Percentiles rank a stretch among this genome's conserved stretches.
Evolutionary conservation across 1,284 basidiomycete genomes (phyloP).

Genomic region (Heterobasidion occidentale): DNA sequence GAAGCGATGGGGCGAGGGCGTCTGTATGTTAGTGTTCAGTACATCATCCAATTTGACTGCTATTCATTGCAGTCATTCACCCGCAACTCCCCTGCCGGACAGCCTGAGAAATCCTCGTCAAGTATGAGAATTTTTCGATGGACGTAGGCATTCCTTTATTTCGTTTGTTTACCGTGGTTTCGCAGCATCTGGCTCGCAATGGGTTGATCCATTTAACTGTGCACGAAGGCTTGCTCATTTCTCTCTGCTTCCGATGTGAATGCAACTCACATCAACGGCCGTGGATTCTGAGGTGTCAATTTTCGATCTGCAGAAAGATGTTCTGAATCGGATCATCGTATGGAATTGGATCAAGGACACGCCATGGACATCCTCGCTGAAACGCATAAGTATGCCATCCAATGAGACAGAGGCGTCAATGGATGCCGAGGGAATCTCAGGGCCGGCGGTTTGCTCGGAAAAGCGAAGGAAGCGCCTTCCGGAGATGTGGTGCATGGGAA

Average conservation of each 20-base stretch:
- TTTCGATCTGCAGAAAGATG: no score
- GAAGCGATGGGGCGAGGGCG: background rate
- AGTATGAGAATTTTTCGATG: background rate
- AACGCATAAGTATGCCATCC: background rate
- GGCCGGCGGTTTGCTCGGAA: background rate
- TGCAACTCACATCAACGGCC: no score
- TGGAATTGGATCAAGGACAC: background rate
- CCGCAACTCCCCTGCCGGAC: background rate
- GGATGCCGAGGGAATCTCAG: background rate
- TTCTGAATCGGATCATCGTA: background rate
- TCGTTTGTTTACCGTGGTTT: background rate
- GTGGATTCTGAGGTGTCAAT: no score
- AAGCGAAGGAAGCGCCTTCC: background rate
- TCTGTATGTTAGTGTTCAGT: background rate
- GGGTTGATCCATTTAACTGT: no score
- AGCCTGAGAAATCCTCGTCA: background rate
- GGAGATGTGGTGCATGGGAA: background rate
- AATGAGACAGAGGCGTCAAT: background rate
- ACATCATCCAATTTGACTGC: background rate
- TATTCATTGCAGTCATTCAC: no score
- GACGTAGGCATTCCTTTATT: background rate
- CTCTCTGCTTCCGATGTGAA: no score
- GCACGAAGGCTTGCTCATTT: no score
- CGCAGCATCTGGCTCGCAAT: background rate
- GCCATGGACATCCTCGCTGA: background rate